A percentile compares a stretch with the other conserved stretches of the same genome.
Evolutionary conservation across 768 basidiomycete species (phyloP).

Genomic region (Collybiopsis luxurians): DNA sequence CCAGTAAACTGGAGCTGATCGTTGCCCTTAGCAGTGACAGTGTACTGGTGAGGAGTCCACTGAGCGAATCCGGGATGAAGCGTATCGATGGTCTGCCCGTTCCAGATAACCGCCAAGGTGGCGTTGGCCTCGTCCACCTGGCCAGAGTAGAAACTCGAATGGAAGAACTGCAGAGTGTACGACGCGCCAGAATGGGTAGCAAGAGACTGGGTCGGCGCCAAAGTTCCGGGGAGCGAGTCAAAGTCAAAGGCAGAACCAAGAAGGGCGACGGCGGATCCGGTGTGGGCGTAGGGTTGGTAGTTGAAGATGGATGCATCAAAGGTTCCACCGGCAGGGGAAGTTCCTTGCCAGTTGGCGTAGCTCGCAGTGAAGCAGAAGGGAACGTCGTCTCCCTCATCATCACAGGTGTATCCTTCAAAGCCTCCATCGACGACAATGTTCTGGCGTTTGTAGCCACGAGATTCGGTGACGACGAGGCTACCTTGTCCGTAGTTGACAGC

Average conservation of each 20-base stretch:
- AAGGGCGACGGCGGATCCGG: slow-evolving; percentile 36
- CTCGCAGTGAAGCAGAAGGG: slow-evolving; percentile 40
- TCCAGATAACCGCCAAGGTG: slow-evolving; percentile 41
- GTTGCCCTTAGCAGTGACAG: slow-evolving; percentile 33
- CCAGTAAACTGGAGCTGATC: slow-evolving; percentile 40
- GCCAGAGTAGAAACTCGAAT: slow-evolving; percentile 36
- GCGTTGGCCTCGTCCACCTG: slow-evolving; percentile 28
- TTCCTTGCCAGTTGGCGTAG: slow-evolving; percentile 38
- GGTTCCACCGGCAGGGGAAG: slow-evolving; percentile 30
- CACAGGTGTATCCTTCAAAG: slow-evolving; percentile 36
- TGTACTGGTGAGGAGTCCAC: slow-evolving; percentile 35
- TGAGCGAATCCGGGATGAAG: slow-evolving; percentile 33
- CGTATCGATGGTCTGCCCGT: slow-evolving; percentile 30
- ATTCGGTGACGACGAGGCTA: slow-evolving; percentile 41
- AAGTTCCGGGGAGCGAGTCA: slow-evolving; percentile 37
- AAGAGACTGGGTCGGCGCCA: slow-evolving; percentile 30
- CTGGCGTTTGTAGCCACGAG: slow-evolving; percentile 43
- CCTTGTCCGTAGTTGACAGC: slow-evolving; percentile 48
- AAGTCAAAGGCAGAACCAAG: slow-evolving; percentile 39
- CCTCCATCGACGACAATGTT: slow-evolving; percentile 38
- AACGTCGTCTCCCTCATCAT: slow-evolving; percentile 14
- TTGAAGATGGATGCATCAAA: slow-evolving; percentile 44
- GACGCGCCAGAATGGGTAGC: slow-evolving; percentile 31
- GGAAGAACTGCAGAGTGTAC: slow-evolving; percentile 44
- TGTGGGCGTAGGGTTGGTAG: slow-evolving; percentile 37